A percentile compares a stretch with the other conserved stretches of the same genome.
These are phyloP conservation scores for Aurantiochytrium sp. DNA, from an alignment of 108 stramenopile species.

Conservation along the genomic window DNA sequence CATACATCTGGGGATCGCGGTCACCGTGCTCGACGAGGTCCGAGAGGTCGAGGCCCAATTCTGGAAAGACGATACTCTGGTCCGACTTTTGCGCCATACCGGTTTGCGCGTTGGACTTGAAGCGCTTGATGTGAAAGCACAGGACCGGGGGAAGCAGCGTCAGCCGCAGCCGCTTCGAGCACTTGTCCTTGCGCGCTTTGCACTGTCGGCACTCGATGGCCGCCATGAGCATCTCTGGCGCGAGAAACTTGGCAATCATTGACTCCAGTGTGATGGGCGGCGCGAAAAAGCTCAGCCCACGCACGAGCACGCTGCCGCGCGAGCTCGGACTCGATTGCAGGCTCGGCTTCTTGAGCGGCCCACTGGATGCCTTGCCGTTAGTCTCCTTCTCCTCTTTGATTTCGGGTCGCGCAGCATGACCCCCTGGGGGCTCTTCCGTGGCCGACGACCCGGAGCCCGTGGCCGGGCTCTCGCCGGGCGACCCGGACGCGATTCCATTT, in stretches of 20 bases:
- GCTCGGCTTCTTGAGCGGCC: too few relatives aligned
- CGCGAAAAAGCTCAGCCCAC: slow-evolving; percentile 17
- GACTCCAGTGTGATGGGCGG: slow-evolving; percentile 12
- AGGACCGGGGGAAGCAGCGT: not conserved
- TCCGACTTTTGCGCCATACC: slow-evolving; percentile 24
- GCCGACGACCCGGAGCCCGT: too few relatives aligned
- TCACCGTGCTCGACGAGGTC: not conserved
- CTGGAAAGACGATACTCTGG: not conserved
- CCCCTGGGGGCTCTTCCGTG: too few relatives aligned
- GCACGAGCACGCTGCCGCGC: not conserved
- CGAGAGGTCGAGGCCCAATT: not conserved
- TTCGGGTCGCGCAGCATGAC: too few relatives aligned
- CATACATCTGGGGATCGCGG: not conserved
- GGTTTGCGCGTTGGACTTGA: not conserved
- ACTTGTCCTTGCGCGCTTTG: not conserved
- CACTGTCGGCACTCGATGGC: not conserved
- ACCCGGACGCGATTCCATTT: too few relatives aligned
- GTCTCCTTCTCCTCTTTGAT: too few relatives aligned
- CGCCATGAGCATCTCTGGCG: slow-evolving; percentile 20
- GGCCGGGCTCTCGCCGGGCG: too few relatives aligned
- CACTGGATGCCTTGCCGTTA: too few relatives aligned
- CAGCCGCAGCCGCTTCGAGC: slow-evolving; percentile 11
- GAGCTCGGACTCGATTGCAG: not conserved
- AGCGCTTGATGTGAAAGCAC: slow-evolving; percentile 19
- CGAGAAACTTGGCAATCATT: not conserved